These are phyloP conservation scores for Saccharomycopsis selenospora DNA, from an alignment of 805 yeast species.

Conservation along the genomic window DNA sequence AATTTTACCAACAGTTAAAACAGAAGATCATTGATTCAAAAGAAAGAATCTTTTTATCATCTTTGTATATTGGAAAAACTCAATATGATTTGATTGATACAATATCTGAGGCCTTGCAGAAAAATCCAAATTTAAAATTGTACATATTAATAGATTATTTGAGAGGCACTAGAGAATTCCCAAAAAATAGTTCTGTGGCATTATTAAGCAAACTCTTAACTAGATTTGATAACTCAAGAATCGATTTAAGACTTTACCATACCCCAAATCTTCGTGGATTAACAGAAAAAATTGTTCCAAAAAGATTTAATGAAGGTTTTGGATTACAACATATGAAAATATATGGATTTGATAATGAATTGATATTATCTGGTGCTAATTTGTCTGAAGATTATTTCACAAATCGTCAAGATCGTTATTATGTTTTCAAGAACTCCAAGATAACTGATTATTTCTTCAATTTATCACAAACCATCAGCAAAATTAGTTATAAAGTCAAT, in stretches of 20 bases:
- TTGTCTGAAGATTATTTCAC: constrained; percentile 88
- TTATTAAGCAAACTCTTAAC: constrained; percentile 55
- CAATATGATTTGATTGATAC: constrained; percentile 70
- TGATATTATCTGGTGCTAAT: constrained; percentile 86
- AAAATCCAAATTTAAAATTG: constrained; percentile 57
- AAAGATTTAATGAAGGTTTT: constrained; percentile 78
- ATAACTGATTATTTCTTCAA: constrained; percentile 68
- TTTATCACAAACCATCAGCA: constrained; percentile 62
- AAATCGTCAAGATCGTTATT: constrained; percentile 90
- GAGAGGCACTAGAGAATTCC: constrained; percentile 90
- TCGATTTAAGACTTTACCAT: constrained; percentile 77
- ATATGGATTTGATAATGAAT: constrained; percentile 89
- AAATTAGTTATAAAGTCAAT: constrained; percentile 60
- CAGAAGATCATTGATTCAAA: constrained; percentile 56
- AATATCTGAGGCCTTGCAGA: constrained; percentile 49
- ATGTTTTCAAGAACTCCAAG: constrained; percentile 49
- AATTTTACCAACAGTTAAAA: constrained; percentile 64
- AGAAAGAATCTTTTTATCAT: constrained; percentile 66
- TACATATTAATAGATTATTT: constrained; percentile 78
- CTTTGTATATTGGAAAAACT: constrained; percentile 77
- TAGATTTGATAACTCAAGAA: constrained; percentile 52
- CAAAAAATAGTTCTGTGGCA: constrained; percentile 68
- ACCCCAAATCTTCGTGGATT: constrained; percentile 80
- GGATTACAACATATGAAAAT: constrained; percentile 97
- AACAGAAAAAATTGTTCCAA: constrained; percentile 60